Evolutionary conservation across 2,329 filamentous ascomycete genomes (phyloP), one percentile per base, ranked within the genome.

Genomic region (Monilinia polystroma): DNA sequence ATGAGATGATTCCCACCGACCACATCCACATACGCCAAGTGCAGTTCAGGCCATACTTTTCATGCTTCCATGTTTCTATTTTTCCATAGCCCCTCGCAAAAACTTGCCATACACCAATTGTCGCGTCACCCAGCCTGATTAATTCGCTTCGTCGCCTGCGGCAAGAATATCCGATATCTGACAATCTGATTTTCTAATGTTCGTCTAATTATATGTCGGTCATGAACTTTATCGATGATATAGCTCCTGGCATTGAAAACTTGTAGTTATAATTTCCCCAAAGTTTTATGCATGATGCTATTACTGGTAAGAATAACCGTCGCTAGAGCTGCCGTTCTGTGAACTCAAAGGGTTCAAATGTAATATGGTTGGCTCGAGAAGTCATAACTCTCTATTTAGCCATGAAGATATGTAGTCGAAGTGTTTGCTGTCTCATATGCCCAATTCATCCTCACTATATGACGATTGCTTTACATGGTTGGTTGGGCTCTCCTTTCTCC

Each of bases 361-460:
- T 20, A 51, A 60, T 8, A 12, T 26, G 11, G 26, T 26, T 8
- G 29, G 23, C n/a, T 38, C 45, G 41, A 60, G 8, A 60, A 14
- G n/a, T 6, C 23, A 26, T 12, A 51, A 26, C 2, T 23, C 14
- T 14, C 29, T 29, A 60, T 18, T 18, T 23, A 49, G 57, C 20
- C 23, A 20, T 51, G 5, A 11, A 51, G 20, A 60, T 32, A 10
- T 38, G 26, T 26, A 38, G 12, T 29, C 12, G 7, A 26, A 26
- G 32, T 26, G 6, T 49, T 20, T 57, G 26, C 10, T 23, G n/a
- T 35, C 43, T 75, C 66, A 76, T 49, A 73, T 70, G 58, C 75
- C 70, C 64, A 76, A 66, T 69, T 76, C 75, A 62, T 76, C 75
- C 55, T 75, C 75, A 53, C 73, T 75, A 16, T 51, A 32, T 43